These are phyloP conservation scores for Eutrema salsugineum DNA, from an alignment of 441 rosid genomes.

Conservation along the genomic window DNA sequence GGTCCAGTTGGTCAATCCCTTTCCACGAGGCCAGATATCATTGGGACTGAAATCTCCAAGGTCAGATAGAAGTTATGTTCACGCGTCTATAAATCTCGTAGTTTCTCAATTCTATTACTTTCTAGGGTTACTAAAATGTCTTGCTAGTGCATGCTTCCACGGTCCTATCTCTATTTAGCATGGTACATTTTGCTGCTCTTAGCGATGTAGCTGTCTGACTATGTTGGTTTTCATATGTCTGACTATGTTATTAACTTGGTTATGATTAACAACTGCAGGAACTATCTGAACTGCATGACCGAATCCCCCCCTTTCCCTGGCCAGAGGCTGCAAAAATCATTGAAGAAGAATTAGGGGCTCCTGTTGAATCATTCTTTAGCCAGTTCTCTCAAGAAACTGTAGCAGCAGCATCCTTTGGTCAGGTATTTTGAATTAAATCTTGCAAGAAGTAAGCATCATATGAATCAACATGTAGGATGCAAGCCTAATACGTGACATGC, in stretches of 20 bases:
- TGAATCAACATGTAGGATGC: background rate
- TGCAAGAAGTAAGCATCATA: slow-evolving; percentile 12
- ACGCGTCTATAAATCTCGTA: background rate
- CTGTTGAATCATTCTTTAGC: slow-evolving; percentile 63
- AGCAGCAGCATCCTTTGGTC: slow-evolving; percentile 98
- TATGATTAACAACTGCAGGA: slow-evolving; percentile 57
- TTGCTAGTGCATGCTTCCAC: background rate
- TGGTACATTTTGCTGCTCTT: slow-evolving; percentile 7
- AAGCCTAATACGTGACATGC: slow-evolving; percentile 17
- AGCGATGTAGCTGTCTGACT: background rate
- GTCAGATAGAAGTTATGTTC: slow-evolving; percentile 38
- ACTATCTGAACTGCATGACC: slow-evolving; percentile 90
- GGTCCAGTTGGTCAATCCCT: slow-evolving; percentile 96
- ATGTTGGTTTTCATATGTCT: slow-evolving; percentile 4
- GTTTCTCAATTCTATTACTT: background rate
- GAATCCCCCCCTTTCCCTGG: slow-evolving; percentile 87
- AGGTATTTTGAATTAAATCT: slow-evolving; percentile 43
- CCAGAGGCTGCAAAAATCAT: slow-evolving; percentile 70
- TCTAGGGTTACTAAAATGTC: background rate
- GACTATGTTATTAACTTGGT: slow-evolving; percentile 13
- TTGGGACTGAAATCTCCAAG: slow-evolving; percentile 89
- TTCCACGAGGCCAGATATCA: slow-evolving; percentile 94
- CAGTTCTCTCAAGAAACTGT: slow-evolving; percentile 80
- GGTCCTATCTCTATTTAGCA: background rate
- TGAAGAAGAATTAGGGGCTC: slow-evolving; percentile 90